Base-by-base conservation (phyloP, 2,329 filamentous ascomycete species). In the Cytospora paraplurivora region DNA sequence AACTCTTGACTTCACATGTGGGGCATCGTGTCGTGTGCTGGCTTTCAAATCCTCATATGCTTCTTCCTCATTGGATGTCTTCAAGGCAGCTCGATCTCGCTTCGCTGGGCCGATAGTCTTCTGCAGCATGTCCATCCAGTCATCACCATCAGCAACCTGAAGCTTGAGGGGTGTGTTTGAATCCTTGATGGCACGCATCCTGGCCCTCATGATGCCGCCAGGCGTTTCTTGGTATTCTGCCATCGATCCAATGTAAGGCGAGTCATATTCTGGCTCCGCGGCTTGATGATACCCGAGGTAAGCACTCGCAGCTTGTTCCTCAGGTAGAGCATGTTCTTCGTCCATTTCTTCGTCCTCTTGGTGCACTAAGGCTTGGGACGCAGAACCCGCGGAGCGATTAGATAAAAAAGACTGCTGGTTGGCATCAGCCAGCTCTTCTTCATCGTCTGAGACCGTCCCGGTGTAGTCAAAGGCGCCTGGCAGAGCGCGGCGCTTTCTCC, bases 31-130 rank as follows among this genome's bases (percentile, higher is more conserved):
- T 71, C 68, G 67, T 68, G 50, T 67, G 67, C 68, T 69, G 53
- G 69, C 73, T 61, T 74, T 73, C 52, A 70, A 63, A 12, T 72
- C 79, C 67, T 82, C 81, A 56, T 87, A 81, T 34, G 82, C 81
- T 64, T 85, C 83, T 49, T 89, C 77, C 78, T 89, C 79, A 82
- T 88, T 77, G 77, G 84, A 72, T 33, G 81, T 82, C 70, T 81
- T 82, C 49, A 88, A 82, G 38, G 95, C 80, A 34, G 88, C 89
- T 64, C 94, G 91, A 78, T 97, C 91, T 72, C 95, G 89, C 79
- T 98, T 98, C 72, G 91, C 88, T 7, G 95, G 94, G 72, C 92
- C 97, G 69, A 98, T 92, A 7, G 95, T 98, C 69, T 93, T 93
- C 74, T 93, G 91, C 67, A 99, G 82, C 79, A 97, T 93, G 70